Base-by-base conservation (phyloP, 73 alveolate genomes). In the Paramecium sonneborni region DNA sequence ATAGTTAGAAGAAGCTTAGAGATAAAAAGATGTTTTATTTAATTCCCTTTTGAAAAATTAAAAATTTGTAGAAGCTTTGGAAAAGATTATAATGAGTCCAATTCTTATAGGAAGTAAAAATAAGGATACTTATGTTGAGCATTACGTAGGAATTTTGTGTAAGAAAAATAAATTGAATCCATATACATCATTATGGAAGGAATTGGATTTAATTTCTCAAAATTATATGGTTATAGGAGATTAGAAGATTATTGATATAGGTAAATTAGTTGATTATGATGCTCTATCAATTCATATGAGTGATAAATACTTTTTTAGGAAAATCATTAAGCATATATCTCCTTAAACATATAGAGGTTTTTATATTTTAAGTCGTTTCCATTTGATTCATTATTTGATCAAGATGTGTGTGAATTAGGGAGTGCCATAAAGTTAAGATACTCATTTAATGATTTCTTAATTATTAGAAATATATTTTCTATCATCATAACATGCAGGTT, bases 311-410 rank as follows among this genome's bases (percentile, higher is more conserved):
- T 79, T 79, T 62, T 79, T 79, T 43, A 79, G 90, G 24, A 79
- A 79, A 20, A 79, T 79, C 48, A 79, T 79, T 32, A 79, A 79
- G 41, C 90, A 79, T 18, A 79, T 79, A 6, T 43, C 76, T 2
- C 69, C 69, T 30, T 41, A 79, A 79, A 79, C 90, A 10, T 79
- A 79, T 79, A 79, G 90, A 41, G 90, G 90, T 41, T 79, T 79
- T 46, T 79, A 79, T 14, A 79, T 79, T 12, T 21, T 79, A 10
- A 43, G 76, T 43, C 44, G 90, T 20, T 79, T 79, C 32, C 90
- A 79, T 18, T 46, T 79, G 18, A 79, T 79, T 46, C 90, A 79
- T 79, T 79, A 79, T 46, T 46, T 79, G n/a, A 79, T 79, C 7
- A 79, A 79, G 72, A 79, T 41, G 69, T 79, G 86, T 72, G 44